phyloP scores from a whole-genome alignment of 2,329 filamentous ascomycete species.

The Fusarium secorum region DNA sequence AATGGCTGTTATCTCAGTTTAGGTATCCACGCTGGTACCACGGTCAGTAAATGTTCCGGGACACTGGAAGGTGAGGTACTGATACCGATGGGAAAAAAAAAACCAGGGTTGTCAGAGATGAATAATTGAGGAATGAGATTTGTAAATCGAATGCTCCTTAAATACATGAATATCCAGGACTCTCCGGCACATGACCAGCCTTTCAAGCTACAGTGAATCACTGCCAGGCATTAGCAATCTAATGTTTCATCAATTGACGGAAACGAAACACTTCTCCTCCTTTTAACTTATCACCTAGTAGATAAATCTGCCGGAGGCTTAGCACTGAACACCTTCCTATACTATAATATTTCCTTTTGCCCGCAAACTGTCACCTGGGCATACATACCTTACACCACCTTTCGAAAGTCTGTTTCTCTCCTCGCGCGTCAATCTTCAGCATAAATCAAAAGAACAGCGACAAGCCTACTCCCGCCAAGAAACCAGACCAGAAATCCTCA shows the following conservation, averaged over 20 bases:
- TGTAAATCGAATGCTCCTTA: neutral
- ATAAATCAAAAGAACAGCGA: neutral
- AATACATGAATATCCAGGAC: neutral
- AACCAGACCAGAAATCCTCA: neutral
- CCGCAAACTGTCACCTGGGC: no score
- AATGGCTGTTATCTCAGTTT: neutral
- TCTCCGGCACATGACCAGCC: neutral
- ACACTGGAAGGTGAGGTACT: neutral
- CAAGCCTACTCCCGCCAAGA: neutral
- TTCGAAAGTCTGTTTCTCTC: neutral
- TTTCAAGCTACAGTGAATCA: no score
- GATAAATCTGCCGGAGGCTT: neutral
- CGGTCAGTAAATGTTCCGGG: neutral
- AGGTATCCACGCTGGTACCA: neutral
- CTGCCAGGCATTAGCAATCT: no score
- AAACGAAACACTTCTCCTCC: neutral
- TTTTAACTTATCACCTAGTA: neutral
- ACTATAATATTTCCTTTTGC: neutral
- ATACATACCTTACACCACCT: no score
- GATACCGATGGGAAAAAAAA: neutral
- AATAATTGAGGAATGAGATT: neutral
- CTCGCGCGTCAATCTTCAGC: neutral
- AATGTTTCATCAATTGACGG: neutral
- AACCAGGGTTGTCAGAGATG: neutral
- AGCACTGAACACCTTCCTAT: no score